Percentiles rank a stretch among this genome's conserved stretches.
Conservation (phyloP, 345 rosid genomes). For the Firmiana major region DNA sequence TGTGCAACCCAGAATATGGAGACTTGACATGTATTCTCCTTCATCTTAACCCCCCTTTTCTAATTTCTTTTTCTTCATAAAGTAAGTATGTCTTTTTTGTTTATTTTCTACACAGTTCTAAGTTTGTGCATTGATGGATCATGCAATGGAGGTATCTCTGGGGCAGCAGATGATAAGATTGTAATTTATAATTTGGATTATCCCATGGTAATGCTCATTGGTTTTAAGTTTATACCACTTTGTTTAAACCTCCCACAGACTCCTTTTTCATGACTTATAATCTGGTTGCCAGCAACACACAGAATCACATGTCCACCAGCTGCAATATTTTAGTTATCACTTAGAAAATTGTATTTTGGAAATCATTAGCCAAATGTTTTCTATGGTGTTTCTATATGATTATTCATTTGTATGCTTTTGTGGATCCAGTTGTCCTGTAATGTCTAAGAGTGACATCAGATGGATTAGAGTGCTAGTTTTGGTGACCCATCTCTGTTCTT, state of each 20-base stretch:
- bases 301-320: background rate
- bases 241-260: background rate
- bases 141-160: constrained; percentile 85
- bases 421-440: background rate
- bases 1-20: constrained; percentile 18
- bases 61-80: background rate
- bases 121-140: constrained; percentile 57
- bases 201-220: constrained; percentile 42
- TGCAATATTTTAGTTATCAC: background rate
- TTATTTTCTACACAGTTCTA: constrained; percentile 52
- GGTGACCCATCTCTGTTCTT: background rate
- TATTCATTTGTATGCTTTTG: background rate
- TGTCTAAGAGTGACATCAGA: background rate
- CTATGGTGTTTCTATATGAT: background rate
- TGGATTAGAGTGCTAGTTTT: background rate
- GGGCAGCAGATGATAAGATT: constrained; percentile 79
- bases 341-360: background rate
- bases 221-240: background rate
- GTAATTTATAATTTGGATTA: constrained; percentile 61
- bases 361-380: background rate
- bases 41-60: constrained; percentile 5
- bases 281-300: background rate
- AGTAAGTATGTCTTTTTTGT: constrained; percentile 4
- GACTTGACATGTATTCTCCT: constrained; percentile 15
- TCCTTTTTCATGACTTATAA: background rate